Conservation (phyloP, 164 flowering plant species). For the Houttuynia cordata region DNA sequence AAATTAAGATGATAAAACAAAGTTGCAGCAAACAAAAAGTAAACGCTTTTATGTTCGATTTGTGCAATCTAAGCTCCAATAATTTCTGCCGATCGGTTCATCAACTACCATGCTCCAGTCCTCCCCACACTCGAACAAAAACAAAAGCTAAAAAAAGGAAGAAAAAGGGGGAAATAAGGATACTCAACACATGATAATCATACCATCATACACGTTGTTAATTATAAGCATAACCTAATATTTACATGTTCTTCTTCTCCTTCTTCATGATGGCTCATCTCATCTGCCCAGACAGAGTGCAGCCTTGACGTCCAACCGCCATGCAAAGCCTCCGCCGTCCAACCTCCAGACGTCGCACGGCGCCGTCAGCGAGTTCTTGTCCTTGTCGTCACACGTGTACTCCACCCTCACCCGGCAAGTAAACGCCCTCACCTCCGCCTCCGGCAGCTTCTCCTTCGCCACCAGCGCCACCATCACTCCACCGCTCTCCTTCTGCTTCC, state of each 20-base stretch:
- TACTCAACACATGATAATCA: background rate
- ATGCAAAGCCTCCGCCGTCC: constrained; percentile 67
- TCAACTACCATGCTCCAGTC: too few species aligned
- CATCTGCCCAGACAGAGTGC: constrained; percentile 69
- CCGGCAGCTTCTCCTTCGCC: constrained; percentile 25
- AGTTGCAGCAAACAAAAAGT: too few species aligned
- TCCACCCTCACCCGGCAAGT: constrained; percentile 64
- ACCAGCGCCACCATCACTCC: constrained; percentile 36
- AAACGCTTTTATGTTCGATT: too few species aligned
- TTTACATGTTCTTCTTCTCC: background rate
- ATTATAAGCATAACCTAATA: background rate
- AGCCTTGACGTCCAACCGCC: constrained; percentile 77
- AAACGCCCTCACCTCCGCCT: constrained; percentile 23
- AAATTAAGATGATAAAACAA: too few species aligned
- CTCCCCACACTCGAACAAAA: too few species aligned
- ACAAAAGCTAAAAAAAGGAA: too few species aligned
- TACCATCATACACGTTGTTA: background rate
- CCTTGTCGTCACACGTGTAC: constrained; percentile 29
- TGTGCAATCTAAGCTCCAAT: too few species aligned
- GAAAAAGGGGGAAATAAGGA: background rate
- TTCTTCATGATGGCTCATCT: constrained; percentile 3
- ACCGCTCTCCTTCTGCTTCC: background rate
- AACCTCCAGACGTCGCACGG: constrained; percentile 85
- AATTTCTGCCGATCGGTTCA: too few species aligned
- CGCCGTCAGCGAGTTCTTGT: constrained; percentile 27